A percentile compares a stretch with the other conserved stretches of the same genome.
Evolutionary conservation across 257 asterid species (phyloP).

Genomic region (Solanum megistacrolobum): DNA sequence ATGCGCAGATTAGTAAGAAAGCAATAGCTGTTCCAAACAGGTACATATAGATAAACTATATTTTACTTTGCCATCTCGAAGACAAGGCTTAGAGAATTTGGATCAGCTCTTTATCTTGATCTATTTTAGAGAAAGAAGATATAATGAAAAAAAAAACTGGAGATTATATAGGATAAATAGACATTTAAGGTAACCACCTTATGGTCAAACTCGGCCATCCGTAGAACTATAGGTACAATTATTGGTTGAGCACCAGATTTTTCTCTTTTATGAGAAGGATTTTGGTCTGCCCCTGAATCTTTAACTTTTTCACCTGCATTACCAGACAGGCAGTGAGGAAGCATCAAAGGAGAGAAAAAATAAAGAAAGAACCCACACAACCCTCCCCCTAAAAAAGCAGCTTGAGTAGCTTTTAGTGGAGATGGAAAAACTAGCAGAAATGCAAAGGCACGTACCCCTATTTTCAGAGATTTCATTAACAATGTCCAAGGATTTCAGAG

Average conservation of each 20-base stretch:
- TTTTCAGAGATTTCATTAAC: conserved; percentile 21
- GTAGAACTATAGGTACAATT: conserved; percentile 72
- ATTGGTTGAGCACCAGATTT: conserved; percentile 86
- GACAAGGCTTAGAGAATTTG: background rate
- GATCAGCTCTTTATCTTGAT: background rate
- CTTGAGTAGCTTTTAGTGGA: background rate
- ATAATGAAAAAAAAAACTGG: background rate
- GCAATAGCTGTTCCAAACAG: background rate
- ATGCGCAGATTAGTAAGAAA: background rate
- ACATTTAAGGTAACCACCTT: conserved; percentile 31
- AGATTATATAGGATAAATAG: background rate
- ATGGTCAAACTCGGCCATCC: conserved; percentile 96
- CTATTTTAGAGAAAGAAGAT: background rate
- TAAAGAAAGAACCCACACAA: background rate
- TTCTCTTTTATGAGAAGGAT: conserved; percentile 33
- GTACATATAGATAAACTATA: background rate
- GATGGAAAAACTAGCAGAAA: background rate
- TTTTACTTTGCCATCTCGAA: background rate
- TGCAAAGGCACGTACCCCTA: conserved; percentile 28
- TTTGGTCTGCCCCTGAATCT: conserved; percentile 26
- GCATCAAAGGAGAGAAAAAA: background rate
- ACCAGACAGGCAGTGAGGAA: background rate
- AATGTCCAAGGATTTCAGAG: conserved; percentile 38
- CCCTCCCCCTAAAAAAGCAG: background rate
- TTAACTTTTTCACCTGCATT: conserved; percentile 44